phyloP scores from a whole-genome alignment of 2,329 filamentous ascomycete genomes.

The Lachnellula occidentalis region DNA sequence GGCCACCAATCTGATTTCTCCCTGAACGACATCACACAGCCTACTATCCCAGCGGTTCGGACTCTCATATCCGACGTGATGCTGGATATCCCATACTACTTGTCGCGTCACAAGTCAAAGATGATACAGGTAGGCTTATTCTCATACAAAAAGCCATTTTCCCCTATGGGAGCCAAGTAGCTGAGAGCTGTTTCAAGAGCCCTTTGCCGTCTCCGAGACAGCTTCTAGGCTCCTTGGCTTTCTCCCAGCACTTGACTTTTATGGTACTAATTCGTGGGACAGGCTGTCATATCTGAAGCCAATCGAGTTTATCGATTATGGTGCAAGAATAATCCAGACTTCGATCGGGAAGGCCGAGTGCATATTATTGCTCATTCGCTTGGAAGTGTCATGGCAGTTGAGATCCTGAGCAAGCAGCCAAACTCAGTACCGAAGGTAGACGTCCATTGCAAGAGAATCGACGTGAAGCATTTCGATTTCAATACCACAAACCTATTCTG shows the following conservation, averaged over 20 bases:
- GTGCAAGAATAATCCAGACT: conserved; percentile 89
- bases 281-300: conserved; percentile 78
- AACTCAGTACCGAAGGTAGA: conserved; percentile 56
- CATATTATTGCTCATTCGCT: conserved; percentile 92
- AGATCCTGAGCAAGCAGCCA: conserved; percentile 85
- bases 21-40: conserved; percentile 86
- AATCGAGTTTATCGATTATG: conserved; percentile 94
- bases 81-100: conserved; percentile 96
- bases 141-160: no score
- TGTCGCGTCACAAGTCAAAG: conserved; percentile 91
- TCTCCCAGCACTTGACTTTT: no score
- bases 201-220: no score
- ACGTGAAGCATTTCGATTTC: conserved; percentile 73
- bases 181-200: no score
- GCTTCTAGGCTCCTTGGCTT: no score
- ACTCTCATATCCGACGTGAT: conserved; percentile 95
- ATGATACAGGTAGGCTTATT: conserved; percentile 60
- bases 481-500: conserved; percentile 86
- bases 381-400: conserved; percentile 89
- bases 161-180: no score
- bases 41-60: conserved; percentile 85
- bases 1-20: conserved; percentile 58
- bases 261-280: no score
- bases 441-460: conserved; percentile 35
- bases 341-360: conserved; percentile 73